Evolutionary conservation across 192 early-diverging fungal genomes (phyloP).

Genomic region (Coemansia nantahalensis): DNA sequence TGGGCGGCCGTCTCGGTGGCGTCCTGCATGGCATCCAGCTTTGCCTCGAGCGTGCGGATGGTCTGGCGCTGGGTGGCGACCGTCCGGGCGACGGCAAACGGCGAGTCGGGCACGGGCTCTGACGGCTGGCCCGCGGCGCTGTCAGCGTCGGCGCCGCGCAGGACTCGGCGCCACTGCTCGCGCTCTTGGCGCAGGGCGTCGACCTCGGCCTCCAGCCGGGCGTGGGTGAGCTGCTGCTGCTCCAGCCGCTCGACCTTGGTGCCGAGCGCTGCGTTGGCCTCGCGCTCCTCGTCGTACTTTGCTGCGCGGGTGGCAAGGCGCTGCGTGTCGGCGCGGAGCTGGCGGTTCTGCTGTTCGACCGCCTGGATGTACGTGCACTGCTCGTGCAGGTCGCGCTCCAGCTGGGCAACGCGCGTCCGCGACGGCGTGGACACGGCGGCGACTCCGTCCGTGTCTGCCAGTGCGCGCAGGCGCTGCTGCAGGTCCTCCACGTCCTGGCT

Average conservation of each 20-base stretch:
- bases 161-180: constrained; percentile 45
- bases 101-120: constrained; percentile 6
- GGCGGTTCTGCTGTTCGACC: constrained; percentile 55
- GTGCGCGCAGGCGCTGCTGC: constrained; percentile 4
- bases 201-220: constrained; percentile 43
- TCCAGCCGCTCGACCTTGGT: constrained; percentile 57
- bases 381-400: constrained; percentile 51
- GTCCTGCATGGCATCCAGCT: constrained; percentile 9
- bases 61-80: constrained; percentile 23
- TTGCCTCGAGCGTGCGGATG: constrained; percentile 13
- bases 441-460: neutral
- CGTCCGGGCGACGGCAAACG: constrained; percentile 24
- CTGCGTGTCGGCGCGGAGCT: constrained; percentile 51
- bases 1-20: neutral
- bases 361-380: constrained; percentile 57
- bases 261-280: constrained; percentile 42
- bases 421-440: constrained; percentile 10
- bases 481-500: constrained; percentile 16
- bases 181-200: constrained; percentile 42
- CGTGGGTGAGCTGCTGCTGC: constrained; percentile 29
- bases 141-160: constrained; percentile 7
- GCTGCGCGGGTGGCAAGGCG: constrained; percentile 49
- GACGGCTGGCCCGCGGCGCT: neutral
- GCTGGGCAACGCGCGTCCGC: constrained; percentile 22
- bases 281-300: constrained; percentile 53